Evolutionary conservation across 805 yeast species (phyloP).

Genomic region (Lipomyces yamadae): DNA sequence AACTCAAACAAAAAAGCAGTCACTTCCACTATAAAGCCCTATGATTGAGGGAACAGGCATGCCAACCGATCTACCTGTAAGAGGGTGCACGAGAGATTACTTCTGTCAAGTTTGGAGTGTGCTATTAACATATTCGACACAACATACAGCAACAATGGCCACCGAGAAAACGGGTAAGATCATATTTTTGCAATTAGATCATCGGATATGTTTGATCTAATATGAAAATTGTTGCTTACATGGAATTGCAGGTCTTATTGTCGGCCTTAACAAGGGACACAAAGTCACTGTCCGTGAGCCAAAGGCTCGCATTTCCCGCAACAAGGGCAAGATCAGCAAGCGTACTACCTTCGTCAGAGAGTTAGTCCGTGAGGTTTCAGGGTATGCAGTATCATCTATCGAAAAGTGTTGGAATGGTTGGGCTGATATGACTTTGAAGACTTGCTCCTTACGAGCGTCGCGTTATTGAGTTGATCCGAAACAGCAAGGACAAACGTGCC

Average conservation of each 20-base stretch:
- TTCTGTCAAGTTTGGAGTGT: neutral
- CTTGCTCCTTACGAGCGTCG: constrained; percentile 99
- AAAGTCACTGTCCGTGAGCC: constrained; percentile 83
- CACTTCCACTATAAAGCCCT: neutral
- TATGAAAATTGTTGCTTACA: neutral
- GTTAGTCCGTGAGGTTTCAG: constrained; percentile 95
- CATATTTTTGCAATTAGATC: neutral
- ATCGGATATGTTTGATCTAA: neutral
- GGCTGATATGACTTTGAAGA: constrained; percentile 33
- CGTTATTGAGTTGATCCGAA: constrained; percentile 98
- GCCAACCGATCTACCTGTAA: no score
- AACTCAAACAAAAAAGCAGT: neutral
- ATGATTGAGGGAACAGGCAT: neutral
- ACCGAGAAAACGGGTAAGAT: constrained; percentile 37
- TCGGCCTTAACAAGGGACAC: constrained; percentile 99
- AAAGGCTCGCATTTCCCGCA: constrained; percentile 88
- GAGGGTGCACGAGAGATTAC: no score
- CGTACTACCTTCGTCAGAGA: constrained; percentile 95
- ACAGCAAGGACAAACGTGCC: constrained; percentile 99
- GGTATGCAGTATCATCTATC: constrained; percentile 45
- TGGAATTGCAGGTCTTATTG: constrained; percentile 71
- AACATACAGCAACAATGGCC: constrained; percentile 27
- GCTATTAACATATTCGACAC: neutral
- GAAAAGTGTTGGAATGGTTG: neutral
- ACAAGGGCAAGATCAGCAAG: constrained; percentile 96